Percentiles rank a stretch among this genome's conserved stretches.
Evolutionary conservation across 2,329 filamentous ascomycete genomes (phyloP).

Genomic region (Alternaria burnsii): DNA sequence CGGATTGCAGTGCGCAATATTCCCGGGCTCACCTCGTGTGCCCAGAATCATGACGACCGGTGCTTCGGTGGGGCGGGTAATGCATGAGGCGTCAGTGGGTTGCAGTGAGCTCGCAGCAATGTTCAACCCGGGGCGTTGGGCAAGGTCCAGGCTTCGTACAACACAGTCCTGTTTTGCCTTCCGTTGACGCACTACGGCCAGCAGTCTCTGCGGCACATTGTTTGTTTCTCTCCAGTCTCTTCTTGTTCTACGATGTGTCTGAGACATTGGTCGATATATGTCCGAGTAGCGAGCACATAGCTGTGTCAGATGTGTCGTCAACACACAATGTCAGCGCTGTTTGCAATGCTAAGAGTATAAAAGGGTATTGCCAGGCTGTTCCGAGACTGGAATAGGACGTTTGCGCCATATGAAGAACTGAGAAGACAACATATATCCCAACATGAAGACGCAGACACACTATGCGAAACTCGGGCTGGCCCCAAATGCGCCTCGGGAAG

Average conservation of each 20-base stretch:
- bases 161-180: background rate
- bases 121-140: background rate
- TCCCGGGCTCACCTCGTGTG: slow-evolving; percentile 9
- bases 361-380: background rate
- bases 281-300: background rate
- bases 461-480: slow-evolving; percentile 28
- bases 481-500: slow-evolving; percentile 18
- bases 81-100: slow-evolving; percentile 2
- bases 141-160: background rate
- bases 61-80: slow-evolving; percentile 1
- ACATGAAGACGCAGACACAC: slow-evolving; percentile 18
- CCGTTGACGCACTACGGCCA: background rate
- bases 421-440: background rate
- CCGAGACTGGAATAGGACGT: background rate
- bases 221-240: background rate
- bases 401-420: background rate
- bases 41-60: slow-evolving; percentile 4
- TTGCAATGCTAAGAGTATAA: background rate
- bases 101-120: slow-evolving; percentile 1
- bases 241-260: background rate
- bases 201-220: background rate
- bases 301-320: slow-evolving; percentile 11
- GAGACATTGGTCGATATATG: background rate
- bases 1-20: background rate
- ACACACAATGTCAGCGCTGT: slow-evolving; percentile 14